Percentiles rank a stretch among this genome's conserved stretches.
Evolutionary conservation across 805 yeast species (phyloP).

Genomic region (Starmera quercuum): DNA sequence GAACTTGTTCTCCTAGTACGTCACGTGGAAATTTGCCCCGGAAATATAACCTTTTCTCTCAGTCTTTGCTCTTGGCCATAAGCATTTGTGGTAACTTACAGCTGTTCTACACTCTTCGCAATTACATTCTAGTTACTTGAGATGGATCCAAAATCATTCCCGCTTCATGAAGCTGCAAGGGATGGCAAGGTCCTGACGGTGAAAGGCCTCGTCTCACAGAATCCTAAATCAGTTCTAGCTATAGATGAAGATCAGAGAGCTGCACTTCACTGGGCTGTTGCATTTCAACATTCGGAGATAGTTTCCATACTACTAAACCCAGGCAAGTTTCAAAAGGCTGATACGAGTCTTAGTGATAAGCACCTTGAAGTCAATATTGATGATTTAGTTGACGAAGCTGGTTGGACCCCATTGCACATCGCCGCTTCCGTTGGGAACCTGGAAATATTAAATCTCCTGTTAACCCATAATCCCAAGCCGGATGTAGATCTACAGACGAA

Average conservation of each 20-base stretch:
- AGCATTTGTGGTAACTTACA: too few species aligned
- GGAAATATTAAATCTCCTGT: constrained; percentile 42
- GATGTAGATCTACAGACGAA: constrained; percentile 54
- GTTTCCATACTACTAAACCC: constrained; percentile 38
- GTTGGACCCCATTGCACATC: constrained; percentile 87
- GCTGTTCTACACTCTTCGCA: too few species aligned
- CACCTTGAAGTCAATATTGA: constrained; percentile 52
- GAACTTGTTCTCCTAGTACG: too few species aligned
- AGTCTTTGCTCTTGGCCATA: too few species aligned
- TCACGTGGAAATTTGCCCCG: too few species aligned
- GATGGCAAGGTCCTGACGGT: constrained; percentile 49
- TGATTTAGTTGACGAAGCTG: constrained; percentile 61
- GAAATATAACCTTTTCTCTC: too few species aligned
- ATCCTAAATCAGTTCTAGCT: constrained; percentile 38
- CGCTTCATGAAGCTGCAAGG: constrained; percentile 58
- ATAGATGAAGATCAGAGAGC: constrained; percentile 72
- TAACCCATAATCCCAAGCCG: constrained; percentile 42
- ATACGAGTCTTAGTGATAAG: constrained; percentile 6
- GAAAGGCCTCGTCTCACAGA: constrained; percentile 32
- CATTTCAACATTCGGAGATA: constrained; percentile 48
- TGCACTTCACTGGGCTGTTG: constrained; percentile 85
- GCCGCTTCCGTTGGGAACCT: constrained; percentile 68
- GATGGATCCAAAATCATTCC: too few species aligned
- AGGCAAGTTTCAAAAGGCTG: constrained; percentile 19
- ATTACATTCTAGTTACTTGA: too few species aligned